Base-by-base conservation (phyloP, 2,329 filamentous ascomycete genomes). In the Tympanopsis confertula region DNA sequence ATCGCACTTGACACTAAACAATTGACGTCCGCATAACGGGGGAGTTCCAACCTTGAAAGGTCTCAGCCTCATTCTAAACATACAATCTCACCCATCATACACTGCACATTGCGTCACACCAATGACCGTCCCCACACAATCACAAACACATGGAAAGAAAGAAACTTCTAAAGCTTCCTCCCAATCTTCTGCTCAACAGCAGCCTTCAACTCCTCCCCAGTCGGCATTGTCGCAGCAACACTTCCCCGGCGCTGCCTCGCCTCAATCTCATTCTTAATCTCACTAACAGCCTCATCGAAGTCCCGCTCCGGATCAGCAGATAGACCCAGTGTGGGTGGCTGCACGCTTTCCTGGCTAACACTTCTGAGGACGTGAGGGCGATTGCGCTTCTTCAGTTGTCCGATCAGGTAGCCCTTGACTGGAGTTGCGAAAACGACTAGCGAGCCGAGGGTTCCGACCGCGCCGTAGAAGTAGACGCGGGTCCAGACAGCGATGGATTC, bases 391-490 rank as follows among this genome's bases (percentile, higher is more conserved):
- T 84, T 80, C 5, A 86, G 59, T 41, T 62, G 59, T 48, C 69
- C 66, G 42, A 66, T 64, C 0, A 87, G 62, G 14, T 57, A 49
- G 4, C 62, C 58, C 56, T 88, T 93, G 2, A 75, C 82, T 0
- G 86, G 86, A 1, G 83, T 86, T 29, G 78, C 72, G 52, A 96
- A 94, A 62, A 94, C 82, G 5, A 66, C 73, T 40, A 88, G 74
- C 14, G 78, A 74, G 0, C 62, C 55, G 7, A 66, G 59, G 1
- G 82, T 82, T 46, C 78, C 79, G 43, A 88, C 53, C 39, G 91
- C 66, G 20, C 74, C 78, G 59, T 93, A 98, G 63, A 87, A 96
- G 62, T 94, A 91, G 24, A 95, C 83, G 30, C 84, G 76, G 0
- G 74, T 62, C 91, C 91, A 98, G 41, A 85, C 80, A 2, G 68